phyloP scores from a whole-genome alignment of 148 eudicot genomes.

The Linanthus parryae region DNA sequence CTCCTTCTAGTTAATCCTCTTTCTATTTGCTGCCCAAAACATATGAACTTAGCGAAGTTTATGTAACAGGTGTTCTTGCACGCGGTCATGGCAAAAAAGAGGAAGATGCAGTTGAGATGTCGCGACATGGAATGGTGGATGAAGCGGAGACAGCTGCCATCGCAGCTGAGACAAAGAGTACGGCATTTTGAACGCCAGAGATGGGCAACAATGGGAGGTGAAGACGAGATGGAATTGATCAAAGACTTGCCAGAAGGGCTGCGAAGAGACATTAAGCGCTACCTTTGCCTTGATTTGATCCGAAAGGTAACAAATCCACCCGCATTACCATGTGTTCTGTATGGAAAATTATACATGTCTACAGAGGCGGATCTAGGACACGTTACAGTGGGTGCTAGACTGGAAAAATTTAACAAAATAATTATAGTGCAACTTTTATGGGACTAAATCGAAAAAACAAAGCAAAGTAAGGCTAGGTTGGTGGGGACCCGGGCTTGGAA shows the following conservation, averaged over 20 bases:
- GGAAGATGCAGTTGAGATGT: constrained; percentile 23
- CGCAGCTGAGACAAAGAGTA: constrained; percentile 64
- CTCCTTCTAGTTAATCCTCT: not conserved
- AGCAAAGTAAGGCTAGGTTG: too few species aligned
- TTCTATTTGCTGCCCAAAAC: too few species aligned
- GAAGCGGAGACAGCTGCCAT: constrained; percentile 77
- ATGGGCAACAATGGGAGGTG: constrained; percentile 73
- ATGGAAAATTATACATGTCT: too few species aligned
- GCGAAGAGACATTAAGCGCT: constrained; percentile 80
- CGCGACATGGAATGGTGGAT: constrained; percentile 51
- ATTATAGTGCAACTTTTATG: not conserved
- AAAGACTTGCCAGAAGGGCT: constrained; percentile 94
- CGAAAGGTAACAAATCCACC: constrained; percentile 37
- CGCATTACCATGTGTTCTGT: too few species aligned
- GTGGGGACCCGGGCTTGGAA: too few species aligned
- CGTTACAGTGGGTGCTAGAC: too few species aligned
- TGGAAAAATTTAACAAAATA: too few species aligned
- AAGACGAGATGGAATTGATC: constrained; percentile 78
- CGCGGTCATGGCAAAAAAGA: constrained; percentile 22
- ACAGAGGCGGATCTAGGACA: too few species aligned
- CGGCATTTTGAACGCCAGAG: constrained; percentile 67
- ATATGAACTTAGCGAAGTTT: too few species aligned
- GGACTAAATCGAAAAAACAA: too few species aligned
- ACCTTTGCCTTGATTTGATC: constrained; percentile 80
- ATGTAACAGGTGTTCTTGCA: constrained; percentile 27